A percentile compares a stretch with the other conserved stretches of the same genome.
These are phyloP conservation scores for Aspergillus brunneoviolaceus DNA, from an alignment of 2,329 filamentous ascomycete genomes.

Conservation along the genomic window DNA sequence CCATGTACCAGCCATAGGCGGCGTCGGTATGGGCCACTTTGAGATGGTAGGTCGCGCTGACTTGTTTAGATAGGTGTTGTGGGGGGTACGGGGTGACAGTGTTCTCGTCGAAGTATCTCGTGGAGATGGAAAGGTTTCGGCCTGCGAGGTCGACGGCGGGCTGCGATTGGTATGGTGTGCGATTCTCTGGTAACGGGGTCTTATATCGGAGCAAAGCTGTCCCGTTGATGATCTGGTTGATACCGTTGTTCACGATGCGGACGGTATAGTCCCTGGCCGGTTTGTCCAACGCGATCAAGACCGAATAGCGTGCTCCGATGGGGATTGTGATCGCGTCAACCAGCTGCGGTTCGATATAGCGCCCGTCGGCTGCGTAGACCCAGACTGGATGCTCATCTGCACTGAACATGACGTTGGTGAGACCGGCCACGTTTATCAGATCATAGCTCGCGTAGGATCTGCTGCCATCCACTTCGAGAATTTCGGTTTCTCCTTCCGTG, in stretches of 20 bases:
- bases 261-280: conserved; percentile 53
- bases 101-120: too few species aligned
- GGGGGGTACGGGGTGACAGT: too few species aligned
- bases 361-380: conserved; percentile 42
- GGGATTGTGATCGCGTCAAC: conserved; percentile 31
- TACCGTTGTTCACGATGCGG: conserved; percentile 46
- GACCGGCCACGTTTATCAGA: conserved; percentile 51
- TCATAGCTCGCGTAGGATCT: conserved; percentile 53
- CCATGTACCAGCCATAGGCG: conserved; percentile 55
- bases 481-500: conserved; percentile 46
- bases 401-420: conserved; percentile 49
- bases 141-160: too few species aligned
- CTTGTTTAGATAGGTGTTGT: too few species aligned
- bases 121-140: too few species aligned
- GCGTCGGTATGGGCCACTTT: conserved; percentile 23
- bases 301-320: conserved; percentile 37
- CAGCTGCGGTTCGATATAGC: conserved; percentile 35
- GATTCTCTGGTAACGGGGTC: conserved; percentile 16
- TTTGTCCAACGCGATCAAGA: conserved; percentile 44
- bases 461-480: conserved; percentile 39
- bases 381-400: conserved; percentile 44
- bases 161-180: too few species aligned
- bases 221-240: conserved; percentile 56
- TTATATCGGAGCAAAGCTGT: conserved; percentile 50
- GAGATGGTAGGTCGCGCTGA: too few species aligned